Evolutionary conservation across 2,329 filamentous ascomycete species (phyloP).

Genomic region (Nigrospora osmanthi): DNA sequence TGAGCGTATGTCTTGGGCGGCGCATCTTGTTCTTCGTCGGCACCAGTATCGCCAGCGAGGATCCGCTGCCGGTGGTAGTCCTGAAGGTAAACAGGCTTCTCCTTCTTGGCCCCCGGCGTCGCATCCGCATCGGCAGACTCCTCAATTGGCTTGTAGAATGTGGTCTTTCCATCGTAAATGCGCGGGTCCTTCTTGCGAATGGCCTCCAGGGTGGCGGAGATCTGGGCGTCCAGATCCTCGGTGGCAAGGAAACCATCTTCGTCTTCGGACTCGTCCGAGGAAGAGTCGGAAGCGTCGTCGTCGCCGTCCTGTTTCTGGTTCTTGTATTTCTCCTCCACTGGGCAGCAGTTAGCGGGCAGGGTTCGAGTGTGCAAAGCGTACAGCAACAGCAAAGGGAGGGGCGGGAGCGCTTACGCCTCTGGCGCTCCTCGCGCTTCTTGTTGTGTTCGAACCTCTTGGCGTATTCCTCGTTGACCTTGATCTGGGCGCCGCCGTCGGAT

Average conservation of each 20-base stretch:
- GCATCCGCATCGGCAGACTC: conserved; percentile 25
- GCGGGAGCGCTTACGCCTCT: conserved; percentile 45
- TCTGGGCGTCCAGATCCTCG: conserved; percentile 76
- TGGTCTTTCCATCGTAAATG: conserved; percentile 73
- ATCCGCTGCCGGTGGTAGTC: conserved; percentile 92
- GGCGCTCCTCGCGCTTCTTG: conserved; percentile 87
- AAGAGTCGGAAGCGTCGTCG: conserved; percentile 54
- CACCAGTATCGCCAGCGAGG: conserved; percentile 61
- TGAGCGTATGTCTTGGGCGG: conserved; percentile 68
- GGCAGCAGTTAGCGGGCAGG: conserved; percentile 4
- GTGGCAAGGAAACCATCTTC: conserved; percentile 85
- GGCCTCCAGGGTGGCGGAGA: conserved; percentile 77
- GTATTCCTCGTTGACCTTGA: conserved; percentile 88
- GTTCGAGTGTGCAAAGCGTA: conserved; percentile 1
- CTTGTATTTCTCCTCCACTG: conserved; percentile 82
- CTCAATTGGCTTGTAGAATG: conserved; percentile 66
- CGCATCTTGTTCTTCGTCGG: conserved; percentile 45
- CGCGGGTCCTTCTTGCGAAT: conserved; percentile 86
- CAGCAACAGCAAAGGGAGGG: not conserved
- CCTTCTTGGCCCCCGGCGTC: conserved; percentile 44
- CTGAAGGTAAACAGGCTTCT: conserved; percentile 77
- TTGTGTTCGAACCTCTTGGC: conserved; percentile 90
- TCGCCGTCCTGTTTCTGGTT: conserved; percentile 31
- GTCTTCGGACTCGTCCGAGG: conserved; percentile 75
- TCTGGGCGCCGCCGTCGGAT: conserved; percentile 34